Percentiles rank a stretch among this genome's conserved stretches.
These are phyloP conservation scores for Tephrocybe rancida DNA, from an alignment of 768 basidiomycete species.

Conservation along the genomic window DNA sequence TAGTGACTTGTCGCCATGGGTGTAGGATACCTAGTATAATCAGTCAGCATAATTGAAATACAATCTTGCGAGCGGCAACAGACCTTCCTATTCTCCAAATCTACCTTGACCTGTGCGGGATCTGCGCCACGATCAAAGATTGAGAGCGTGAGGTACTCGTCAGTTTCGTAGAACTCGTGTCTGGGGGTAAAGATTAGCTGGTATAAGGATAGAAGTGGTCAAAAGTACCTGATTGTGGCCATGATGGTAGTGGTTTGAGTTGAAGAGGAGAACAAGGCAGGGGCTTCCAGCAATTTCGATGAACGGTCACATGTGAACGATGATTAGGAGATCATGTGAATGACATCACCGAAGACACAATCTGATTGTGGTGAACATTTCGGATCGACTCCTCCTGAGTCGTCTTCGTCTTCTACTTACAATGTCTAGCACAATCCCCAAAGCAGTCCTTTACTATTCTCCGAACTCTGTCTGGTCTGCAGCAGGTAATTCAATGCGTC, in stretches of 20 bases:
- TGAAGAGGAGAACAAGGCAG: background rate
- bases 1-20: conserved; percentile 70
- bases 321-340: background rate
- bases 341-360: conserved; percentile 6
- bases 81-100: conserved; percentile 69
- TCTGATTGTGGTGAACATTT: conserved; percentile 10
- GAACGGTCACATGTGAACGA: background rate
- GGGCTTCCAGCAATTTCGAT: conserved; percentile 20
- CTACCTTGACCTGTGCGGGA: conserved; percentile 58
- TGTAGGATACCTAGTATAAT: conserved; percentile 53
- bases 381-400: too few relatives aligned
- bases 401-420: too few relatives aligned
- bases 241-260: conserved; percentile 4
- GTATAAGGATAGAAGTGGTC: background rate
- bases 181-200: conserved; percentile 34
- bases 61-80: conserved; percentile 9
- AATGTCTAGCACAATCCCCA: conserved; percentile 49
- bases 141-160: conserved; percentile 71
- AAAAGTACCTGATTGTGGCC: conserved; percentile 12
- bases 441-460: conserved; percentile 81
- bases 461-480: conserved; percentile 65
- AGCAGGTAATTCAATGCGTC: conserved; percentile 45
- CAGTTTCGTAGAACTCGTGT: conserved; percentile 89
- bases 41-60: background rate
- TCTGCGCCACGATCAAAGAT: conserved; percentile 82